Evolutionary conservation across 1,284 basidiomycete species (phyloP), one percentile per base, ranked within the genome.

Genomic region (Violaceomyces palustris): DNA sequence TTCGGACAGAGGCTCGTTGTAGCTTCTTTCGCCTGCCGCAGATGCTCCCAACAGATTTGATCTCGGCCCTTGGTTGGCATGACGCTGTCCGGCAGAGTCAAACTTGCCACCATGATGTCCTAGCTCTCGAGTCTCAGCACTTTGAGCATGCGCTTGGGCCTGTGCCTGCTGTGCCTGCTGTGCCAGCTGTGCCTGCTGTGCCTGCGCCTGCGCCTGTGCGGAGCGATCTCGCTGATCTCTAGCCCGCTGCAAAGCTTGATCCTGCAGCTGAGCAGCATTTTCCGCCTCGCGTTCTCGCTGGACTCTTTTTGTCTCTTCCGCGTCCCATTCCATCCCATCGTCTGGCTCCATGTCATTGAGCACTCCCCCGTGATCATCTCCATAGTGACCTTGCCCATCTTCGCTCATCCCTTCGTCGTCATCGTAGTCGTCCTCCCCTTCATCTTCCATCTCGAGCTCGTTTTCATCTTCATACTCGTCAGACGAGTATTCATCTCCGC

Each of bases 281-380:
- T 42, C 39, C 6, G 46, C 57, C 35, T 54, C 47, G 15, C 58
- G 59, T 25, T 49, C 55, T 33, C 59, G 61, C 45, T 74, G 75
- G 19, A 70, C 58, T 18, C 72, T 69, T 31, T 71, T 69, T 6
- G 65, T 74, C n/a, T 75, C 75, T 24, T 65, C 64, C 35, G 74
- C 75, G 15, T 77, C 77, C 78, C 77, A 78, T 41, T 75, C 75
- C 56, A 78, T 74, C 14, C 77, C 76, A 58, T 77, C 78, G 50
- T 78, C 77, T 12, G 77, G 78, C 54, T 78, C 77, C 64, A 77
- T 77, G 42, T 76, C 49, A 36, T 54, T 47, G 32, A 50, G 46
- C 8, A 38, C 51, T 33, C 43, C 28, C 4, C 39, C 37, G 12
- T 39, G 41, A 18, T 17, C 25, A 31, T 32, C 38, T 2, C 41